A percentile compares a stretch with the other conserved stretches of the same genome.
Conservation (phyloP, 225 moss, liverwort and hornwort species). For the Antitrichia curtipendula region DNA sequence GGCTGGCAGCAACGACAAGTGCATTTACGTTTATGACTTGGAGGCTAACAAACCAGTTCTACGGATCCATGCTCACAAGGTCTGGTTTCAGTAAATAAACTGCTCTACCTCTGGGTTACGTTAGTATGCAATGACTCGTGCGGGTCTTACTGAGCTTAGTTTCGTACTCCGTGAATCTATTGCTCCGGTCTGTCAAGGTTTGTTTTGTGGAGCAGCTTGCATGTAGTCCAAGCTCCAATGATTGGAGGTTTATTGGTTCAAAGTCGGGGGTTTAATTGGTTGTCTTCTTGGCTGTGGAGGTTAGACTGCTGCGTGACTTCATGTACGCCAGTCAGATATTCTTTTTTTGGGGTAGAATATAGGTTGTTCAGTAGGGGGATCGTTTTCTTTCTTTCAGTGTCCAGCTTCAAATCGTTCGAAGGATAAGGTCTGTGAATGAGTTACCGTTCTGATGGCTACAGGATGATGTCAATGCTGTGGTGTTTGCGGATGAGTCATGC, state of each 20-base stretch:
- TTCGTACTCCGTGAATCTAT: not conserved
- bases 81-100: not conserved
- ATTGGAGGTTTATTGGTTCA: not conserved
- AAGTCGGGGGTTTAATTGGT: not conserved
- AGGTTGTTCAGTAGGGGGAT: not conserved
- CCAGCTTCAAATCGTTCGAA: not conserved
- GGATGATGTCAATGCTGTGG: slow-evolving; percentile 93
- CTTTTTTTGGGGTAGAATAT: not conserved
- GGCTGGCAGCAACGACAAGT: slow-evolving; percentile 76
- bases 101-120: not conserved
- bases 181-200: not conserved
- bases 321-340: not conserved
- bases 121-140: not conserved
- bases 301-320: not conserved
- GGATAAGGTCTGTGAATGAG: not conserved
- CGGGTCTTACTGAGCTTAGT: not conserved
- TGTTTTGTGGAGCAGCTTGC: not conserved
- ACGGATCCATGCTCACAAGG: slow-evolving; percentile 61
- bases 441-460: slow-evolving; percentile 2
- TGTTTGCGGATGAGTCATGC: slow-evolving; percentile 75
- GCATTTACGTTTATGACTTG: slow-evolving; percentile 81
- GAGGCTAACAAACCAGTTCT: slow-evolving; percentile 64
- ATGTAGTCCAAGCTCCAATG: not conserved
- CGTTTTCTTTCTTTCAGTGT: not conserved
- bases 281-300: not conserved